phyloP scores from a whole-genome alignment of 345 rosid species.

The Triadica sebifera region DNA sequence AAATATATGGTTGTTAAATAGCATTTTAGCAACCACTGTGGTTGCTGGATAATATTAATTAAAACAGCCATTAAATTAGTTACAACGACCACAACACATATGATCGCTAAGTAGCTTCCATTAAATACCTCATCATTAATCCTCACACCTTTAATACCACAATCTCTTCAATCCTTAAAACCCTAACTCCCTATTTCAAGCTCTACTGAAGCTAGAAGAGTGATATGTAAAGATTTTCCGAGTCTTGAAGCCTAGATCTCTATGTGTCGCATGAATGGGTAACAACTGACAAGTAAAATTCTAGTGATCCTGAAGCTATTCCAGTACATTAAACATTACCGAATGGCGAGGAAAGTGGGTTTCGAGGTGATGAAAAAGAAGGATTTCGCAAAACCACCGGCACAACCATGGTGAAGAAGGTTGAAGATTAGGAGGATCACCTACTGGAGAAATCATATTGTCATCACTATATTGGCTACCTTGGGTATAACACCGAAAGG shows the following conservation, averaged over 20 bases:
- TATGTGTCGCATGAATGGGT: conserved; percentile 94
- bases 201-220: conserved; percentile 80
- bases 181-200: too few species aligned
- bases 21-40: too few species aligned
- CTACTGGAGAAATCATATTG: conserved; percentile 91
- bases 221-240: conserved; percentile 76
- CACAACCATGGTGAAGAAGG: conserved; percentile 86
- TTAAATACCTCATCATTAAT: too few species aligned
- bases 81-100: too few species aligned
- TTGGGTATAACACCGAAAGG: conserved; percentile 88
- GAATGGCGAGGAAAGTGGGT: conserved; percentile 66
- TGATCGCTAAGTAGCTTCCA: too few species aligned
- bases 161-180: too few species aligned
- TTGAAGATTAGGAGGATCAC: conserved; percentile 85
- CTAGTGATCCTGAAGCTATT: conserved; percentile 40
- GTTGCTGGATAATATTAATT: too few species aligned
- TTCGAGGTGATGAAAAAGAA: conserved; percentile 82
- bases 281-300: conserved; percentile 62
- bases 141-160: too few species aligned
- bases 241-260: conserved; percentile 76
- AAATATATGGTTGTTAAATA: too few species aligned
- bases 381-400: conserved; percentile 83
- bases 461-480: conserved; percentile 61
- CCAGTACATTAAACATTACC: conserved; percentile 62
- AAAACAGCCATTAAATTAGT: too few species aligned